Percentiles rank a stretch among this genome's conserved stretches.
Conservation (phyloP, 148 eudicot genomes). For the Rhododendron simsii region DNA sequence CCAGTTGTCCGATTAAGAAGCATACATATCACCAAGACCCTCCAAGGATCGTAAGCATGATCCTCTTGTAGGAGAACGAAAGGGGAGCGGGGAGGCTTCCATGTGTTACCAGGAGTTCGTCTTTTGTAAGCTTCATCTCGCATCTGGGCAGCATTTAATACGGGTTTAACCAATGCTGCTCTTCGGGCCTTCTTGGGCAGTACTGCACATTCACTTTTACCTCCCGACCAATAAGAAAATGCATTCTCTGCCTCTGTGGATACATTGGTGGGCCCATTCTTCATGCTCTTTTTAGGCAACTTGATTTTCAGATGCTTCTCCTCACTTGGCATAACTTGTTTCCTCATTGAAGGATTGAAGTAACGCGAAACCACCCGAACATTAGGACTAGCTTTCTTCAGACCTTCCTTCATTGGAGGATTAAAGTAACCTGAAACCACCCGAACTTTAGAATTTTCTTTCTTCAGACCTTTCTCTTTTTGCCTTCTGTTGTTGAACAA, state of each 20-base stretch:
- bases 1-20: conserved; percentile 79
- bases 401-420: neutral
- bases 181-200: conserved; percentile 21
- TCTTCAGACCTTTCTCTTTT: neutral
- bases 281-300: neutral
- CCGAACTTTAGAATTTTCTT: neutral
- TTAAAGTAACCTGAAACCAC: neutral
- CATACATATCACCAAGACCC: conserved; percentile 82
- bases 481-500: conserved; percentile 2
- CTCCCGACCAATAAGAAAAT: neutral
- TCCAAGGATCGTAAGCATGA: conserved; percentile 84
- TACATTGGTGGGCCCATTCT: neutral
- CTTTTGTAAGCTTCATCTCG: conserved; percentile 57
- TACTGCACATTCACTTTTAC: neutral
- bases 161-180: neutral
- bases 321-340: neutral
- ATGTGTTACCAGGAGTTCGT: conserved; percentile 45
- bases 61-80: conserved; percentile 74
- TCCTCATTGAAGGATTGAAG: conserved; percentile 7
- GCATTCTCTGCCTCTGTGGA: conserved; percentile 4
- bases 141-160: conserved; percentile 44
- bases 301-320: neutral
- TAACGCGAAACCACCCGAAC: conserved; percentile 21
- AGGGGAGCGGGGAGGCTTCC: conserved; percentile 76
- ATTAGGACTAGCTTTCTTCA: neutral